Conservation (phyloP, 2,329 filamentous ascomycete genomes). For the Botrytis fabae region DNA sequence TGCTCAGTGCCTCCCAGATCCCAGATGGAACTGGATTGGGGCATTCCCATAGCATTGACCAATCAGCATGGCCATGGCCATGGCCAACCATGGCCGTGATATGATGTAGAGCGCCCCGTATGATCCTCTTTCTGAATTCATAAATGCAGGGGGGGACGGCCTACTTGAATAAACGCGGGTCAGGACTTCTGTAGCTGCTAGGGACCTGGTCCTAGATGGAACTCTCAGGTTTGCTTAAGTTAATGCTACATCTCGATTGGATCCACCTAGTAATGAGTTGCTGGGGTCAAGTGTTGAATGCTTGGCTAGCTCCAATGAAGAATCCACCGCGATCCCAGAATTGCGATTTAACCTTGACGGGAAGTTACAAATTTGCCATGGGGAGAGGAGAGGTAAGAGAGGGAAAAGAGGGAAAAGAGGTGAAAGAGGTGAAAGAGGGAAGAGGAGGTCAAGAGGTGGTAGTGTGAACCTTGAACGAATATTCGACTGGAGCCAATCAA, state of each 20-base stretch:
- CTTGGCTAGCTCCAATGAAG: not conserved
- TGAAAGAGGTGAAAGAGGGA: not conserved
- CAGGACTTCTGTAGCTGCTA: not conserved
- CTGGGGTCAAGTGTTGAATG: not conserved
- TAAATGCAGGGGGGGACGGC: constrained; percentile 6
- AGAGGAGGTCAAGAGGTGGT: not conserved
- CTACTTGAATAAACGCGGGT: constrained; percentile 20
- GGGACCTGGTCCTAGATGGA: not conserved
- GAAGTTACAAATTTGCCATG: not conserved
- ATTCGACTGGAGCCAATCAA: not conserved
- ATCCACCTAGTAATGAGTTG: not conserved
- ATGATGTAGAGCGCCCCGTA: not conserved
- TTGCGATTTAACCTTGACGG: constrained; percentile 10
- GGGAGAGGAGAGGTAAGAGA: not conserved
- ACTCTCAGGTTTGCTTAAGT: not conserved
- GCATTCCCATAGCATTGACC: not conserved
- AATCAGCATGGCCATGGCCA: not conserved
- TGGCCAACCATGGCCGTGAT: no score
- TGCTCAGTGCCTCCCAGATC: not conserved
- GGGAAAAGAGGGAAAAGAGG: not conserved
- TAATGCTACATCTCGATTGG: not conserved
- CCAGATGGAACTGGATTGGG: not conserved
- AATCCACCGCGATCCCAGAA: not conserved
- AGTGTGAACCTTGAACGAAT: not conserved
- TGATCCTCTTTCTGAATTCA: not conserved